These are phyloP conservation scores for Salix caprea DNA, from an alignment of 345 rosid genomes.

Conservation along the genomic window DNA sequence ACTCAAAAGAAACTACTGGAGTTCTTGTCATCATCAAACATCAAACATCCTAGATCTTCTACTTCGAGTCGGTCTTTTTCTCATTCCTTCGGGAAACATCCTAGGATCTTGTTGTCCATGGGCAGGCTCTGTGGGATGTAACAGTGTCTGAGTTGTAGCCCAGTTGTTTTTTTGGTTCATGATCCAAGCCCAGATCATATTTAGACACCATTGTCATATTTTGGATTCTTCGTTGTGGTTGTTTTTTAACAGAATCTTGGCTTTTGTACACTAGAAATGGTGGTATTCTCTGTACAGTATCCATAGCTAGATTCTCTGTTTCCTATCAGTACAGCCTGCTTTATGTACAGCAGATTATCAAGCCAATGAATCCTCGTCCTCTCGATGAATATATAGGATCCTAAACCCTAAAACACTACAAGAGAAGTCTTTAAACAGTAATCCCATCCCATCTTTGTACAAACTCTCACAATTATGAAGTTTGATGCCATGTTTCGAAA, in stretches of 20 bases:
- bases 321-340: neutral
- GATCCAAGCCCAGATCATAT: neutral
- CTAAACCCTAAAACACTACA: neutral
- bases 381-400: neutral
- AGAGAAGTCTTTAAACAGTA: too few species aligned
- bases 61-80: neutral
- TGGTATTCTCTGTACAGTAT: too few species aligned
- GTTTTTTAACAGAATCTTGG: too few species aligned
- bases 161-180: neutral
- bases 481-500: too few species aligned
- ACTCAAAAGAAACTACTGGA: neutral
- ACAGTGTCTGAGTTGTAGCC: neutral
- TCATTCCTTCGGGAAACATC: constrained; percentile 23
- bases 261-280: neutral
- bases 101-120: neutral
- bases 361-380: too few species aligned
- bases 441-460: neutral
- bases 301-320: neutral
- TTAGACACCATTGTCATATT: neutral
- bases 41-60: neutral
- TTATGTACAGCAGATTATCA: neutral
- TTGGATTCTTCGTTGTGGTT: neutral
- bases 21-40: neutral
- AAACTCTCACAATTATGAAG: neutral
- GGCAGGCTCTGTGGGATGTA: neutral